Base-by-base conservation (phyloP, 768 basidiomycete genomes). In the Nevesoporus exiguus region DNA sequence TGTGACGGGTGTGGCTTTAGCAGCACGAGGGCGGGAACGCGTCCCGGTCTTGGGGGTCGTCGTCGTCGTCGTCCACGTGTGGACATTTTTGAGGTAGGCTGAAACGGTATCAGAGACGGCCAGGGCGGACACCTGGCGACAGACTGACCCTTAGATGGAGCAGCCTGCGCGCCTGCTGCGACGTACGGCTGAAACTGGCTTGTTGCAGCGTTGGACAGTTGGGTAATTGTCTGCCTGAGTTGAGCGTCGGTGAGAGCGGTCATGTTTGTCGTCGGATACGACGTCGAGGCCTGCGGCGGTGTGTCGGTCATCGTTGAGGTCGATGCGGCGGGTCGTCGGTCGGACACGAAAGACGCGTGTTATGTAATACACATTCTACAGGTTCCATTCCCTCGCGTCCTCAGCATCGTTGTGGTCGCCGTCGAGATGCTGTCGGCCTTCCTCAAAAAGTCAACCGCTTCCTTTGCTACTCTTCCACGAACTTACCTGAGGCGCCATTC, bases 81-180 rank as follows among this genome's bases (percentile, higher is more conserved):
- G 79, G 15, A 88, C 73, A 60, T 88, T 88, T 76, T 83, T 86
- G 55, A 81, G 74, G 63, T 88, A 88, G 2, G 80, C 80, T 82
- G 41, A 31, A 24, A 9, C 14, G 15, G 27, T 5, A 33, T 61
- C 39, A 75, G 74, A 10, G 29, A 37, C 39, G 1, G 11, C 21
- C n/a, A 37, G 19, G 15, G 46, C 13, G 49, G 33, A 19, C 2
- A 3, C 21, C 24, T 25, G 17, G 11, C 27, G 14, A 34, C 15
- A 36, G 19, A 30, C 55, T 42, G 39, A 72, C 70, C 70, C 53
- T 71, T 72, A 24, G 68, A 61, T 30, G 65, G 62, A 7, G 59
- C 62, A 22, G 54, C 37, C 52, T 61, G 71, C 15, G 74, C 62
- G 51, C 72, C 60, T 13, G 71, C 47, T 29, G 71, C 56, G 42